Evolutionary conservation across 2,329 filamentous ascomycete species (phyloP).

Genomic region (Ophiocordyceps camponoti-saundersi): DNA sequence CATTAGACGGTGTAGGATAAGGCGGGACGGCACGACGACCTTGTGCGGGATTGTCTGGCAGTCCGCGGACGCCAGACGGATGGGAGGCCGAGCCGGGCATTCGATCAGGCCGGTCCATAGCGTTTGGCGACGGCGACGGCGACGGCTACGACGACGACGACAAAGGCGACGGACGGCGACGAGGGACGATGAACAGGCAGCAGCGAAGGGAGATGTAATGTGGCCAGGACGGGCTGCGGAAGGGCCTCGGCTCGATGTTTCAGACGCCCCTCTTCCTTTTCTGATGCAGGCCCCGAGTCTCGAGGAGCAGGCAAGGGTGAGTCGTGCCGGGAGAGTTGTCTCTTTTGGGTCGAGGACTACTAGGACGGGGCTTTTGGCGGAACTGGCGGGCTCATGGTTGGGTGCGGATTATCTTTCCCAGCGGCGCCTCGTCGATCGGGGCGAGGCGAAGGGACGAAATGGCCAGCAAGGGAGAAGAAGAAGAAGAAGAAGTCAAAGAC

Average conservation of each 20-base stretch:
- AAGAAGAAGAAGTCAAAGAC: neutral
- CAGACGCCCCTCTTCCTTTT: neutral
- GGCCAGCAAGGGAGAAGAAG: neutral
- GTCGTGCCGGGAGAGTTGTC: neutral
- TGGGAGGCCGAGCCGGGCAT: slow-evolving; percentile 10
- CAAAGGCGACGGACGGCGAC: neutral
- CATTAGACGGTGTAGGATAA: slow-evolving; percentile 21
- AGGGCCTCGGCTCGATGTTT: neutral
- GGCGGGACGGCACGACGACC: slow-evolving; percentile 21
- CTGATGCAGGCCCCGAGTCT: neutral
- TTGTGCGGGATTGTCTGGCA: slow-evolving; percentile 22
- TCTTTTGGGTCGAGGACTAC: neutral
- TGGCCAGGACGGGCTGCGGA: neutral
- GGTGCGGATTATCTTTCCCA: neutral
- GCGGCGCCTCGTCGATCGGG: neutral
- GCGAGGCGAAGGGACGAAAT: neutral
- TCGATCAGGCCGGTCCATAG: slow-evolving; percentile 19
- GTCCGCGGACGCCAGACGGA: slow-evolving; percentile 13
- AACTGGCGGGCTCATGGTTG: neutral
- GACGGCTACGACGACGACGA: neutral
- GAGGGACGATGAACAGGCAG: too few species aligned
- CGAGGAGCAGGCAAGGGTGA: neutral
- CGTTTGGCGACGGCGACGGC: slow-evolving; percentile 3
- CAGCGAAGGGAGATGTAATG: neutral
- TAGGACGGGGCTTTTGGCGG: neutral